Conservation (phyloP, 345 rosid genomes). For the Trapa bicornis region DNA sequence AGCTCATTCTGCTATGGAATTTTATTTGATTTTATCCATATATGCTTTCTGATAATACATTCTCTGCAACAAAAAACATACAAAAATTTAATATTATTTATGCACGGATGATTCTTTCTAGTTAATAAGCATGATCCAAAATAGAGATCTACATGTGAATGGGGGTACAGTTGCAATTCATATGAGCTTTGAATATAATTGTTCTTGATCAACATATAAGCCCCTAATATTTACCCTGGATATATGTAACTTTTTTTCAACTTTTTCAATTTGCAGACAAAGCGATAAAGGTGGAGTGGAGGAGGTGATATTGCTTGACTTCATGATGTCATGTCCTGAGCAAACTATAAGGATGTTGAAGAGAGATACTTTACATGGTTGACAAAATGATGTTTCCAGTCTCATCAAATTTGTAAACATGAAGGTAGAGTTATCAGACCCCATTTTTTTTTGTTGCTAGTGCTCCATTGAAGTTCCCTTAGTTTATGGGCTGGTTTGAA, state of each 20-base stretch:
- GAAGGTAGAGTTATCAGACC: neutral
- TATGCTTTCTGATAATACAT: neutral
- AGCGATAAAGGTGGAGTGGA: constrained; percentile 55
- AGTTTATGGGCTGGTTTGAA: neutral
- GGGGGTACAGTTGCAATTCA: no score
- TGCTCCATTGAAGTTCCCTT: neutral
- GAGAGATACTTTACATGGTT: neutral
- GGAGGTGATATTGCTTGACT: constrained; percentile 37
- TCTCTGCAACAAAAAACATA: neutral
- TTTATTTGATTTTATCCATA: neutral
- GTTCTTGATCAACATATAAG: neutral
- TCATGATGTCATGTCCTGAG: neutral
- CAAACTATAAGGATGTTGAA: neutral
- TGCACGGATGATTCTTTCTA: neutral
- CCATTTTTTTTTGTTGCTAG: neutral
- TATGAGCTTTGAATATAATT: no score
- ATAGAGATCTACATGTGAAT: no score
- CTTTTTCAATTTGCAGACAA: constrained; percentile 25
- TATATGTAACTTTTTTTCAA: neutral
- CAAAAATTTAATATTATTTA: neutral
- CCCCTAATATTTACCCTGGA: neutral
- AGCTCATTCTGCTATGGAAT: neutral
- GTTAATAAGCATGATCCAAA: neutral
- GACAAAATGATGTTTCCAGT: neutral
- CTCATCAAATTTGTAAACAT: neutral